Evolutionary conservation across 2,329 filamentous ascomycete species (phyloP), one percentile per base, ranked within the genome.

Genomic region (Fusarium pseudocircinatum): DNA sequence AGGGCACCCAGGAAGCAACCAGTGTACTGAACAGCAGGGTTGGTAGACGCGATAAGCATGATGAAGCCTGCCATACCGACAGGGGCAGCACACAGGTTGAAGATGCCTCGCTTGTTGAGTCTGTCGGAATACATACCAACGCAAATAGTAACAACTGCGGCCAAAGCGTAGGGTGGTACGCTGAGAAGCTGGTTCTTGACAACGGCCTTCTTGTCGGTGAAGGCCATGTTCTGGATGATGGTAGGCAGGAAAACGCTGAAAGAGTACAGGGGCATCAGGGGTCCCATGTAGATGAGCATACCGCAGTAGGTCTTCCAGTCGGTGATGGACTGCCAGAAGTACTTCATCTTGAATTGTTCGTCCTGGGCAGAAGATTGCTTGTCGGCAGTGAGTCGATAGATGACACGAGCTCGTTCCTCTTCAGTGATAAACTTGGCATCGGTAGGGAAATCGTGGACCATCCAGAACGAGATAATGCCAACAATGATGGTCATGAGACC

Each of bases 291-390:
- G 67, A 96, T 91, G 49, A 93, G 81, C 81, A 93, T 92, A 18
- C 89, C 92, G 4, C 88, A 84, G 82, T 91, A 96, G 26, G 92
- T 97, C 85, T 97, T 97, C 92, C 93, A 97, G 79, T 97, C 94
- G 65, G 88, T 91, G 24, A 96, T 75, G 12, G 90, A 91, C 18
- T 89, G 87, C 88, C 90, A 94, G 67, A 96, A 87, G 79, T 94
- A 95, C 7, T 84, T 83, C 84, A 90, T 90, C 74, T 91, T 90
- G 83, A 95, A 96, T 16, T 91, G 86, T 79, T 97, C 94, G 72
- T 93, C 90, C 70, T 91, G 87, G 3, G 92, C 92, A n/a, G 90
- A 92, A 15, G 89, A 86, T 80, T 97, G 94, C 74, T 93, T 86
- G 79, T 97, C 94, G 9, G 84, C 80, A 54, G 88, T 88, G 15